Evolutionary conservation across 257 asterid genomes (phyloP).

Genomic region (Nicotiana noctiflora): DNA sequence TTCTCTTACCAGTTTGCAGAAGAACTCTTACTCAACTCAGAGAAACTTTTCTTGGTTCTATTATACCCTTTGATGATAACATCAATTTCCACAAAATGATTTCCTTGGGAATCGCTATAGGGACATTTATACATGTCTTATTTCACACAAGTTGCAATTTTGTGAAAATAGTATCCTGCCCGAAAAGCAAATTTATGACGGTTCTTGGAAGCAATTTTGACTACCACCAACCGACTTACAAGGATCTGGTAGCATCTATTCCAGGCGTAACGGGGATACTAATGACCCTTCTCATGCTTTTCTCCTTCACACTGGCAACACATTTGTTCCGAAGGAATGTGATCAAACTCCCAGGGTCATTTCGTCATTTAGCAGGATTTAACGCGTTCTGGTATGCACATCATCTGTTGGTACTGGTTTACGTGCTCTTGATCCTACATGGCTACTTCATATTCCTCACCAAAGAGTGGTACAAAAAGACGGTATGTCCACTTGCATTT

Average conservation of each 20-base stretch:
- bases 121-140: constrained; percentile 31
- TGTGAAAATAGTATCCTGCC: constrained; percentile 46
- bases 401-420: constrained; percentile 65
- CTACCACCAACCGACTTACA: constrained; percentile 52
- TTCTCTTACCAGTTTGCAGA: constrained; percentile 76
- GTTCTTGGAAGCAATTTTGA: constrained; percentile 42
- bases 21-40: constrained; percentile 60
- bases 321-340: constrained; percentile 69
- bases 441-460: constrained; percentile 64
- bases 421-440: constrained; percentile 60
- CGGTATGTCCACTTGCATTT: constrained; percentile 35
- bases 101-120: constrained; percentile 46
- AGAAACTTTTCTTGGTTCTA: constrained; percentile 53
- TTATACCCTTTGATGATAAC: constrained; percentile 80
- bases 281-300: constrained; percentile 50
- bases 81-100: constrained; percentile 77
- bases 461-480: constrained; percentile 59
- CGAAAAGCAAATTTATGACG: constrained; percentile 30
- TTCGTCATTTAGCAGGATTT: constrained; percentile 69
- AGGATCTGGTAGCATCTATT: constrained; percentile 27
- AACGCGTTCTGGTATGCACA: constrained; percentile 93
- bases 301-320: constrained; percentile 61
- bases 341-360: constrained; percentile 52
- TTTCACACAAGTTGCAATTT: constrained; percentile 57
- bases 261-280: constrained; percentile 57